Base-by-base conservation (phyloP, 306 rosid species). In the Quillaja saponaria region DNA sequence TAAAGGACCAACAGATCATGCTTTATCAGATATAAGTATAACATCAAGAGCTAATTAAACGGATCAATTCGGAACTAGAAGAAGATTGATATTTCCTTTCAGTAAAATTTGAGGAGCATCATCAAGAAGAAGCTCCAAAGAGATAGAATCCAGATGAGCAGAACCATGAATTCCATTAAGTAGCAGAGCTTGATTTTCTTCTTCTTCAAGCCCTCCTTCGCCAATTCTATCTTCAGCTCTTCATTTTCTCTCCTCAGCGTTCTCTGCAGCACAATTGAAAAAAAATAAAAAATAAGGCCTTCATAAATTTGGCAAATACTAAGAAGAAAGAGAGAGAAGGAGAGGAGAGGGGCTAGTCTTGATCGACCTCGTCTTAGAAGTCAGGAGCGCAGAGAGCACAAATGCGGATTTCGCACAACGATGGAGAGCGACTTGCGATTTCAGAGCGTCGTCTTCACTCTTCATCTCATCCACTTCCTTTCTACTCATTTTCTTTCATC, bases 351-450 rank as follows among this genome's bases (percentile, higher is more conserved):
- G n/a, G 10, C n/a, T 20, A 45, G 16, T 13, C 6, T 25, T 25
- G 31, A 25, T 33, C 25, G 6, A 66, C 76, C 70, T 77, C 45
- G 34, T 63, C 37, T 56, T 49, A 48, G 41, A 34, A 19, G 44
- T 60, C 59, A 56, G 71, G 73, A 84, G 69, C 18, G 68, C 16
- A 10, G 71, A 69, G 39, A 84, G 81, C 56, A 87, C 69, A 53
- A 82, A 15, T 6, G 85, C 83, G 7, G 82, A 91, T 67, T 82
- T 87, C 10, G 86, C 84, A 63, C 87, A 78, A 14, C 81, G 85
- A 34, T 71, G 63, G 3, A 72, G 2, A 19, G 53, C 71, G 5
- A 25, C 48, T 59, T 15, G 67, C 37, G 80, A 73, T 65, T 58
- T 58, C 74, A 46, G 58, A 38, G 62, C 66, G 62, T 49, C 79